phyloP scores from a whole-genome alignment of 257 asterid species.

The Solanum chaucha region DNA sequence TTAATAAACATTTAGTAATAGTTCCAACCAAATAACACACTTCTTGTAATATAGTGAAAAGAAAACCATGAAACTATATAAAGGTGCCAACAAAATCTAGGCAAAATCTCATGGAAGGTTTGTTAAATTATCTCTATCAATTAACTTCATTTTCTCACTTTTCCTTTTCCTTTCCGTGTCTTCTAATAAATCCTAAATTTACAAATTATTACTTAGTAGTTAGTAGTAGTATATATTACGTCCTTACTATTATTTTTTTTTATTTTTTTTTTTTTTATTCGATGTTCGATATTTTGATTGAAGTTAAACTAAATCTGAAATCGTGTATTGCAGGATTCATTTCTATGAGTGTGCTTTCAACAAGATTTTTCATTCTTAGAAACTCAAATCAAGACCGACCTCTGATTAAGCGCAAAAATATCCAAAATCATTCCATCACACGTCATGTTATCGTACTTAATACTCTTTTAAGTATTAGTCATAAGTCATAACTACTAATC shows the following conservation, averaged over 20 bases:
- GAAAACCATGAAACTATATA: neutral
- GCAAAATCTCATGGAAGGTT: neutral
- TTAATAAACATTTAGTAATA: too few species aligned
- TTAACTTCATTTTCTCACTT: neutral
- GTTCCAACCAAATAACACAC: neutral
- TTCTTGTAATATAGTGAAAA: neutral
- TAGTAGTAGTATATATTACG: neutral
- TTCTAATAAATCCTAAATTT: neutral
- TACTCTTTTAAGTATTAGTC: neutral
- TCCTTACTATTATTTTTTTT: neutral
- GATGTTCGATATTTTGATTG: neutral
- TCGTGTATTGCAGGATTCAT: neutral
- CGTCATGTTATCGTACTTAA: rapidly evolving
- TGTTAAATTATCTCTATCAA: neutral
- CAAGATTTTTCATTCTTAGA: neutral
- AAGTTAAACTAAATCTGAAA: neutral
- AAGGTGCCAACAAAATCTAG: neutral
- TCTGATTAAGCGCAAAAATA: neutral
- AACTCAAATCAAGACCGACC: neutral
- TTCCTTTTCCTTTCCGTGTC: neutral
- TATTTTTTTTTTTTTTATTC: too few species aligned
- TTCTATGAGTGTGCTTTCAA: neutral
- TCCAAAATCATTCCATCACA: neutral
- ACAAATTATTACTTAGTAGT: neutral
- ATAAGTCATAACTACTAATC: neutral